These are phyloP conservation scores for Colletotrichum shisoi DNA, from an alignment of 2,329 filamentous ascomycete genomes.

Conservation along the genomic window DNA sequence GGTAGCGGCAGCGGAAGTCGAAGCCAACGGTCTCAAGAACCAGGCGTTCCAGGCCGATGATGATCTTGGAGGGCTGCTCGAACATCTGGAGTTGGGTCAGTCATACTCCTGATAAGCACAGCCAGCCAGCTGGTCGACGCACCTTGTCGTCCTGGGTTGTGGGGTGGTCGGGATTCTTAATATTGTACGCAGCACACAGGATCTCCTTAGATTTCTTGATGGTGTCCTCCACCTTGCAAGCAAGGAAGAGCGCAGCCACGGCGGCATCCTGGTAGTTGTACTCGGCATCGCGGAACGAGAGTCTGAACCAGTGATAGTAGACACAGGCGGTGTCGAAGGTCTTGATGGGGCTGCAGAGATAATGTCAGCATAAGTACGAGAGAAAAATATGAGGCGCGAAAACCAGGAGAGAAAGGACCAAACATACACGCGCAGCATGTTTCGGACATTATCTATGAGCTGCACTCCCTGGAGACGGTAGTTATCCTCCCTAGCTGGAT, in stretches of 20 bases:
- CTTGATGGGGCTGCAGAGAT: slow-evolving; percentile 72
- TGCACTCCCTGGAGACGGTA: slow-evolving; percentile 85
- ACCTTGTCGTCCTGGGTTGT: slow-evolving; percentile 84
- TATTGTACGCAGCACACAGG: slow-evolving; percentile 86
- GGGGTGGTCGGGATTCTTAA: slow-evolving; percentile 74
- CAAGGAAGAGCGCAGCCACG: slow-evolving; percentile 85
- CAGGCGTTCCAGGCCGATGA: slow-evolving; percentile 88
- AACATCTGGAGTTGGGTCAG: slow-evolving; percentile 67
- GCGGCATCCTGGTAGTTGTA: slow-evolving; percentile 89
- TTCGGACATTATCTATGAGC: slow-evolving; percentile 85
- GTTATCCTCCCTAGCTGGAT: slow-evolving; percentile 79
- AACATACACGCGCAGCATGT: slow-evolving; percentile 77
- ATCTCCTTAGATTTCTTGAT: slow-evolving; percentile 96
- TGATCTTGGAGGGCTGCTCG: slow-evolving; percentile 77
- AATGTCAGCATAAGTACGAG: slow-evolving; percentile 32
- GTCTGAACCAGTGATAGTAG: slow-evolving; percentile 92
- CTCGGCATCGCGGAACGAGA: slow-evolving; percentile 83
- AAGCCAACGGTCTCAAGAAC: slow-evolving; percentile 94
- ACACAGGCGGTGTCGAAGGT: slow-evolving; percentile 91
- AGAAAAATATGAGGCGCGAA: background rate
- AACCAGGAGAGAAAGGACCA: slow-evolving; percentile 7
- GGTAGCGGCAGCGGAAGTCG: slow-evolving; percentile 89
- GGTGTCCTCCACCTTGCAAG: slow-evolving; percentile 97
- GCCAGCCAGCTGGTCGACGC: slow-evolving; percentile 42
- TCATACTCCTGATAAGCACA: background rate